Evolutionary conservation across 805 yeast species (phyloP).

Genomic region (Scheffersomyces coipomensis): DNA sequence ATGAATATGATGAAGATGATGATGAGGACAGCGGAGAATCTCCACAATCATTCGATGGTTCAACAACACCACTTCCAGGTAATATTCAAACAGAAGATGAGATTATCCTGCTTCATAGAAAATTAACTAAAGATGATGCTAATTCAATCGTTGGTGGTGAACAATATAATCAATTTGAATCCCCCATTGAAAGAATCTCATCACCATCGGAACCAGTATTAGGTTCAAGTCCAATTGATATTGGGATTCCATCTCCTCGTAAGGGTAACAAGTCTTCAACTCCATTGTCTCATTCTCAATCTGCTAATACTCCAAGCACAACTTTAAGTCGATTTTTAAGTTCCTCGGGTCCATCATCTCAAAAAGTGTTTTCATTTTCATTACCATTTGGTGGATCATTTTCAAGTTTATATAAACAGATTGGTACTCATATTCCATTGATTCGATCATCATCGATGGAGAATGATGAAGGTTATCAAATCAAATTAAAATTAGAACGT

Average conservation of each 20-base stretch:
- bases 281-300: slow-evolving; percentile 15
- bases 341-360: too few species aligned
- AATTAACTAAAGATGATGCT: slow-evolving; percentile 33
- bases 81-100: not conserved
- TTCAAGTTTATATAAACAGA: slow-evolving; percentile 24
- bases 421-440: slow-evolving; percentile 11
- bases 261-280: not conserved
- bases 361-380: slow-evolving; percentile 53
- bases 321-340: too few species aligned
- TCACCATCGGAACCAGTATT: too few species aligned
- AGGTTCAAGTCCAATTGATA: too few species aligned
- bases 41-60: slow-evolving; percentile 1
- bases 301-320: slow-evolving; percentile 6
- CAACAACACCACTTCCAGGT: not conserved
- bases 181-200: not conserved
- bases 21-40: slow-evolving; percentile 1
- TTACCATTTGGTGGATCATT: slow-evolving; percentile 55
- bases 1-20: slow-evolving; percentile 6
- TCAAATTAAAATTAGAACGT: slow-evolving; percentile 44
- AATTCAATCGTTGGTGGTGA: slow-evolving; percentile 54
- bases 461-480: slow-evolving; percentile 19
- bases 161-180: not conserved
- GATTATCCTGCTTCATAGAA: slow-evolving; percentile 1
- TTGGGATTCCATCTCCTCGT: too few species aligned
- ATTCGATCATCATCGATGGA: slow-evolving; percentile 11